Conservation (phyloP, 1,284 basidiomycete genomes). For the Binderoboletus segoi region DNA sequence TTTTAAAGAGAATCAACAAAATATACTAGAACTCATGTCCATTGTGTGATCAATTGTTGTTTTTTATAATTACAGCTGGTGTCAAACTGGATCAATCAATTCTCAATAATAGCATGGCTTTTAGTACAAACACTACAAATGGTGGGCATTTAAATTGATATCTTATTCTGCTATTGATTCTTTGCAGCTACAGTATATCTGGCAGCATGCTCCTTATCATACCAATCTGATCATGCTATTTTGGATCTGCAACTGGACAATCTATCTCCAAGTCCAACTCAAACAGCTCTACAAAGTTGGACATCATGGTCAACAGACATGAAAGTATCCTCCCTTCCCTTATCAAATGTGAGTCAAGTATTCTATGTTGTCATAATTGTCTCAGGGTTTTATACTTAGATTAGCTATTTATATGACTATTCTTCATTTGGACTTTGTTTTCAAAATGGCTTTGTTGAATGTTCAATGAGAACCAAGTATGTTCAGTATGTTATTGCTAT, state of each 20-base stretch:
- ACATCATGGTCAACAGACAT: neutral
- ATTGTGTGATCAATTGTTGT: neutral
- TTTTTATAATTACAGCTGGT: constrained; percentile 7
- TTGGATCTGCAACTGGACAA: neutral
- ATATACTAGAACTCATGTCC: neutral
- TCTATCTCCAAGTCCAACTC: neutral
- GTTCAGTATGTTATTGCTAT: too few relatives aligned
- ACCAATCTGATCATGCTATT: neutral
- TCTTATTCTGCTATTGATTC: too few relatives aligned
- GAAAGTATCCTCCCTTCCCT: accelerated
- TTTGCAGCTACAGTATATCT: neutral
- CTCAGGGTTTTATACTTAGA: too few relatives aligned
- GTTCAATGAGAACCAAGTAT: too few relatives aligned
- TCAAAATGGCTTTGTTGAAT: too few relatives aligned
- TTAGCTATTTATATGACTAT: too few relatives aligned
- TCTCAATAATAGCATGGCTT: neutral
- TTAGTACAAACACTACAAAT: neutral
- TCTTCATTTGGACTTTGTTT: too few relatives aligned
- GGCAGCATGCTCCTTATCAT: neutral
- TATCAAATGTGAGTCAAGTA: neutral
- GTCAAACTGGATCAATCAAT: constrained; percentile 1
- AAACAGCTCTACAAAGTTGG: neutral
- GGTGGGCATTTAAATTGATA: neutral
- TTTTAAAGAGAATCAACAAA: neutral
- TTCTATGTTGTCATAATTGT: neutral